A percentile compares a stretch with the other conserved stretches of the same genome.
Evolutionary conservation across 441 rosid genomes (phyloP).

Genomic region (Bruguiera hainesii): DNA sequence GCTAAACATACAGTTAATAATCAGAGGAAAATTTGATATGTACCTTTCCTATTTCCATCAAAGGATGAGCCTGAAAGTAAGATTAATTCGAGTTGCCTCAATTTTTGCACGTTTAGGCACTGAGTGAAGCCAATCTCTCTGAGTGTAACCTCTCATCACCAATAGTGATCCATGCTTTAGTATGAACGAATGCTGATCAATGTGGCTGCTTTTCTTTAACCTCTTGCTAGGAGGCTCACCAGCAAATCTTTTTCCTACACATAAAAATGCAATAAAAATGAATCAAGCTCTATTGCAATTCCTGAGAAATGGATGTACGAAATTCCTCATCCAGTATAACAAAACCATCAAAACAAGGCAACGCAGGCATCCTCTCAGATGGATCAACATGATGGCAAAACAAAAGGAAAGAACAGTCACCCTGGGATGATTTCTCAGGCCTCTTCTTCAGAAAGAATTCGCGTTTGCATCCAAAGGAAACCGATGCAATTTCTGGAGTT

Average conservation of each 20-base stretch:
- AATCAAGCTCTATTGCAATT: background rate
- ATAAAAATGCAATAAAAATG: constrained; percentile 2
- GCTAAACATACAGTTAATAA: background rate
- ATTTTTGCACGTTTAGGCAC: constrained; percentile 74
- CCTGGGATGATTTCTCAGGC: constrained; percentile 40
- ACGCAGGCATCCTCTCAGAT: constrained; percentile 1
- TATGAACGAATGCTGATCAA: constrained; percentile 45
- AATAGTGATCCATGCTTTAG: constrained; percentile 75
- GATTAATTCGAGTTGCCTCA: constrained; percentile 62
- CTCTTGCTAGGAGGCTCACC: constrained; percentile 51
- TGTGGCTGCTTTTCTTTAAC: constrained; percentile 32
- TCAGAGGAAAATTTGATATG: background rate
- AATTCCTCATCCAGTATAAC: background rate
- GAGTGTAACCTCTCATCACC: constrained; percentile 82
- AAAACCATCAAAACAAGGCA: constrained; percentile 8
- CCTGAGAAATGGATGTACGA: background rate
- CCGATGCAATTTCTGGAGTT: constrained; percentile 75
- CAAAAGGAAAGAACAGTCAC: constrained; percentile 22
- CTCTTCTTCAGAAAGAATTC: constrained; percentile 76
- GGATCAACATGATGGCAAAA: background rate
- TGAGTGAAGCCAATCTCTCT: constrained; percentile 86
- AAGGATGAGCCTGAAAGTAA: constrained; percentile 59
- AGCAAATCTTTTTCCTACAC: constrained; percentile 31
- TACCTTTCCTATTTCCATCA: constrained; percentile 2
- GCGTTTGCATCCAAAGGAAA: constrained; percentile 85